Base-by-base conservation (phyloP, 768 basidiomycete genomes). In the Rhodocollybia butyracea region DNA sequence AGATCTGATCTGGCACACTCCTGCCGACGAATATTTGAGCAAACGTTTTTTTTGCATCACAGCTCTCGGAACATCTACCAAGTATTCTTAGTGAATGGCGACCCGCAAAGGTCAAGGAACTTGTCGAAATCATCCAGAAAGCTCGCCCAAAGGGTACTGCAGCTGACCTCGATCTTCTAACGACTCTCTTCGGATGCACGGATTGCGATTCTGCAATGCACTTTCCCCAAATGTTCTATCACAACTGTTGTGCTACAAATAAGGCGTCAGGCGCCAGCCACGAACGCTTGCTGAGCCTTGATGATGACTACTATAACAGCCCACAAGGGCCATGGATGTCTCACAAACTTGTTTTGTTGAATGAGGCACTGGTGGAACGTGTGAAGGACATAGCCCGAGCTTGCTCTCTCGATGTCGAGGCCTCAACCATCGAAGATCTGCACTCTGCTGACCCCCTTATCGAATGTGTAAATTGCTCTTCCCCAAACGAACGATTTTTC, bases 171-270 rank as follows among this genome's bases (percentile, higher is more conserved):
- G 21, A 31, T 29, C 53, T 54, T 13, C 42, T 32, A 8, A 46
- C 30, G 30, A 22, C 29, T 22, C 15, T 46, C 5, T 54, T 54
- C 19, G 19, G 12, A 19, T 54, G 53, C 43, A 22, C 5, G 15
- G 17, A 17, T 2, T 53, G 51, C 24, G 21, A 29, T 12, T 39
- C 12, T 2, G 12, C 24, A n/a, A 32, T 46, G 24, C 31, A 34
- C 26, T 54, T 46, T 46, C 43, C 53, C 38, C 42, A 36, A 22
- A 36, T 54, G 32, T 54, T 54, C 21, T 38, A 46, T 7, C 53
- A 54, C 15, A 2, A 13, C 4, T 46, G 53, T 26, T 32, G 22
- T 24, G 15, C 27, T 5, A 40, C 6, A n/a, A 40, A 17, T 19
- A 24, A 11, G 15, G 21, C 21, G 4, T 5, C 15, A 11, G 11